Conservation (phyloP, 345 rosid species). For the Brassica nigra region DNA sequence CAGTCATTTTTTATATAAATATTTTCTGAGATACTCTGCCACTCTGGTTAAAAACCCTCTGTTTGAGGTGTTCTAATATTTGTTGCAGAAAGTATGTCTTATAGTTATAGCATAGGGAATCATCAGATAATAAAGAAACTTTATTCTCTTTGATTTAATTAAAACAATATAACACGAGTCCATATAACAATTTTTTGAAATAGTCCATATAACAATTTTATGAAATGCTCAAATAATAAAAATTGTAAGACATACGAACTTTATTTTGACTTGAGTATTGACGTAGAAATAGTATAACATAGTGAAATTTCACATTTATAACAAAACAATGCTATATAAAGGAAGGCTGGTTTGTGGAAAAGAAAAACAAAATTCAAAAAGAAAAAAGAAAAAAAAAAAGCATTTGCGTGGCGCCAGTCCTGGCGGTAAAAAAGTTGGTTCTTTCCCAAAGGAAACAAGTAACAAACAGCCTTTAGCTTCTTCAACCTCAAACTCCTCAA, state of each 20-base stretch:
- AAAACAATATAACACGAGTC: not conserved
- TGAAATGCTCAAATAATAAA: not conserved
- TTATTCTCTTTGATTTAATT: no score
- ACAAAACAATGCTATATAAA: not conserved
- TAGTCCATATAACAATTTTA: no score
- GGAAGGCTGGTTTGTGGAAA: not conserved
- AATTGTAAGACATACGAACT: not conserved
- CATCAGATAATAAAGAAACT: no score
- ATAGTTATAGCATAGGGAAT: no score
- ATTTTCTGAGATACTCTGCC: no score
- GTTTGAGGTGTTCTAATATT: no score
- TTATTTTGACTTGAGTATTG: not conserved
- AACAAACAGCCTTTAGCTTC: slow-evolving; percentile 1
- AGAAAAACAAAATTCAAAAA: not conserved
- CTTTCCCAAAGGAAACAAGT: slow-evolving; percentile 13
- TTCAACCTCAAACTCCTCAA: slow-evolving; percentile 26
- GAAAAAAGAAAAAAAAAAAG: not conserved
- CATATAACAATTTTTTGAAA: not conserved
- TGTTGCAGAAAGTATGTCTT: no score
- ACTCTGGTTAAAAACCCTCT: no score
- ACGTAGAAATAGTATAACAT: not conserved
- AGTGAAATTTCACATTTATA: not conserved
- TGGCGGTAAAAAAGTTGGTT: slow-evolving; percentile 3
- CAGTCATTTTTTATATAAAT: no score
- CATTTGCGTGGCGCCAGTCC: not conserved